Evolutionary conservation across 2,329 filamentous ascomycete species (phyloP).

Genomic region (Colletotrichum euphorbiae): DNA sequence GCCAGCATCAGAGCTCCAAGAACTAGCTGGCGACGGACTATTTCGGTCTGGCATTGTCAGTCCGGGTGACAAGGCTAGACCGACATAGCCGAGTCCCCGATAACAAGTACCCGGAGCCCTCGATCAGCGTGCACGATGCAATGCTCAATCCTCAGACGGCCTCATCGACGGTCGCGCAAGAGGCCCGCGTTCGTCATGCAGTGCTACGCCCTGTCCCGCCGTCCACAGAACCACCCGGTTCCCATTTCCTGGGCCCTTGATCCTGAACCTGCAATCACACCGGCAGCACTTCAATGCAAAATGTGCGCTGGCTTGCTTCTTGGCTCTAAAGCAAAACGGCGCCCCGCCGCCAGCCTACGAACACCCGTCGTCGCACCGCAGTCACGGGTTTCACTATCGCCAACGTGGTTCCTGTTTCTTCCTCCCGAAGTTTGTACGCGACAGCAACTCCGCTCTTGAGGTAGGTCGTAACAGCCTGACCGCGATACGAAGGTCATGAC

Average conservation of each 20-base stretch:
- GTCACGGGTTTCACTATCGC: constrained; percentile 22
- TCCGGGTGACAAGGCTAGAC: background rate
- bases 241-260: constrained; percentile 8
- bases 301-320: constrained; percentile 6
- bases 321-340: constrained; percentile 6
- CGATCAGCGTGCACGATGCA: constrained; percentile 20
- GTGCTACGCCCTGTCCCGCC: constrained; percentile 4
- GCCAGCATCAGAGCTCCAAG: constrained; percentile 21
- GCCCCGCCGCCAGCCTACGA: constrained; percentile 20
- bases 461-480: background rate
- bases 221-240: background rate
- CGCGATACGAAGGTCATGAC: constrained; percentile 1
- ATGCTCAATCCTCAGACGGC: constrained; percentile 27
- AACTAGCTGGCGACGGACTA: too few species aligned
- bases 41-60: too few species aligned
- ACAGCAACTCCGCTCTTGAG: background rate
- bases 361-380: constrained; percentile 20
- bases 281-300: background rate
- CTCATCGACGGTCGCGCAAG: constrained; percentile 7
- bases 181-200: constrained; percentile 7
- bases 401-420: constrained; percentile 14
- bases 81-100: constrained; percentile 18
- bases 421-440: constrained; percentile 2
- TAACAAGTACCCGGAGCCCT: constrained; percentile 7
- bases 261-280: constrained; percentile 16